phyloP scores from a whole-genome alignment of 1,284 basidiomycete species.

The Ganoderma meredithae region DNA sequence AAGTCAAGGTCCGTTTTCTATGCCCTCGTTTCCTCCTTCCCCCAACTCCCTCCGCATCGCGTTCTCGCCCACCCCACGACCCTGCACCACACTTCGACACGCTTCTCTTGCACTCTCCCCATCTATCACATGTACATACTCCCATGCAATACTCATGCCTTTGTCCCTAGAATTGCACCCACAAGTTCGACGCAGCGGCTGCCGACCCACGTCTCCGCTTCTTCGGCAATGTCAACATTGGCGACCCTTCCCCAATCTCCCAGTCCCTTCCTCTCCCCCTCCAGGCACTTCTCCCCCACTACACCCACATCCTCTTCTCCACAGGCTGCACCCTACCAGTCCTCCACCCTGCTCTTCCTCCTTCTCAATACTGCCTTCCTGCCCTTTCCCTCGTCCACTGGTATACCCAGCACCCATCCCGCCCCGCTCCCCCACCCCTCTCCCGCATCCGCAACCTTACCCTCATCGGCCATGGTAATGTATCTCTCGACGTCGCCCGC shows the following conservation, averaged over 20 bases:
- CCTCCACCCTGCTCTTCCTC: slow-evolving; percentile 61
- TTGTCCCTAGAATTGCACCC: slow-evolving; percentile 85
- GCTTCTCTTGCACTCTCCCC: background rate
- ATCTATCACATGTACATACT: background rate
- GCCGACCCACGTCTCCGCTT: slow-evolving; percentile 82
- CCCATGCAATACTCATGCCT: background rate
- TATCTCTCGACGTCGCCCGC: slow-evolving; percentile 92
- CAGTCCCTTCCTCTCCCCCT: slow-evolving; percentile 66
- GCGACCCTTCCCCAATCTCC: slow-evolving; percentile 49
- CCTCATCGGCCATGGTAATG: slow-evolving; percentile 95
- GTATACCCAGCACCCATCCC: slow-evolving; percentile 94
- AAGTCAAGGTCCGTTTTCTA: slow-evolving; percentile 85
- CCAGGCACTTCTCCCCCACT: slow-evolving; percentile 64
- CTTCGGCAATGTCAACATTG: slow-evolving; percentile 92
- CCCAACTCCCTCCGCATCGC: background rate
- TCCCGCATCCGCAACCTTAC: slow-evolving; percentile 74
- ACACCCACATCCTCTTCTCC: slow-evolving; percentile 85
- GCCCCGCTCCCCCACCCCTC: slow-evolving; percentile 65
- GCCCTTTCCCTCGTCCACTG: slow-evolving; percentile 93
- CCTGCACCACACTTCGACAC: background rate
- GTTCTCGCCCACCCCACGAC: background rate
- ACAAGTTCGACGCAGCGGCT: slow-evolving; percentile 89
- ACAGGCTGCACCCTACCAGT: slow-evolving; percentile 79
- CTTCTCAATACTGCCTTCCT: slow-evolving; percentile 67
- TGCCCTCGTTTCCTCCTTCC: background rate